Percentiles rank a stretch among this genome's conserved stretches.
phyloP scores from a whole-genome alignment of 1,284 basidiomycete genomes.

The Ceratobasidium sp. region DNA sequence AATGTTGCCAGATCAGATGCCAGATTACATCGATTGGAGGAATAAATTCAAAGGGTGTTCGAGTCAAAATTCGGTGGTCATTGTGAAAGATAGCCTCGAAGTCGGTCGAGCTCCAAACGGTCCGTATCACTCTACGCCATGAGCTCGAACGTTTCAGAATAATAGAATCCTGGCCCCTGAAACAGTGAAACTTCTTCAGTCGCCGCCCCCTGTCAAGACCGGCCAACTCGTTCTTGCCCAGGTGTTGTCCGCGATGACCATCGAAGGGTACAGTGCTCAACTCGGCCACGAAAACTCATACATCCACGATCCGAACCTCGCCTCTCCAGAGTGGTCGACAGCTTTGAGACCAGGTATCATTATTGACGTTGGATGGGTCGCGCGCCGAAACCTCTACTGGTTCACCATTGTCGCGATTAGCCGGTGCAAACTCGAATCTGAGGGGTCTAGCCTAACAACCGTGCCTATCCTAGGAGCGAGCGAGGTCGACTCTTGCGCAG shows the following conservation, averaged over 20 bases:
- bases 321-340: neutral
- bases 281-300: neutral
- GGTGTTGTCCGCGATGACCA: neutral
- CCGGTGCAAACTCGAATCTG: neutral
- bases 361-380: neutral
- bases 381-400: neutral
- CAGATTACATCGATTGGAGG: slow-evolving; percentile 60
- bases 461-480: neutral
- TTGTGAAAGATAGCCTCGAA: too few species aligned
- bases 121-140: too few species aligned
- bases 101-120: too few species aligned
- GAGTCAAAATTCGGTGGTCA: too few species aligned
- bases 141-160: too few species aligned
- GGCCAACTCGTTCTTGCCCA: neutral
- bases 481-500: too few species aligned
- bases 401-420: neutral
- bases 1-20: neutral
- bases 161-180: too few species aligned
- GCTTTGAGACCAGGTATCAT: neutral
- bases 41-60: neutral
- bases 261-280: neutral
- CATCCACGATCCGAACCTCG: neutral
- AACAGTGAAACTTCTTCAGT: too few species aligned
- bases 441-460: neutral
- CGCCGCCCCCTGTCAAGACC: neutral